Evolutionary conservation across 768 basidiomycete genomes (phyloP), one percentile per base, ranked within the genome.

Genomic region (Pulveroboletus ravenelii): DNA sequence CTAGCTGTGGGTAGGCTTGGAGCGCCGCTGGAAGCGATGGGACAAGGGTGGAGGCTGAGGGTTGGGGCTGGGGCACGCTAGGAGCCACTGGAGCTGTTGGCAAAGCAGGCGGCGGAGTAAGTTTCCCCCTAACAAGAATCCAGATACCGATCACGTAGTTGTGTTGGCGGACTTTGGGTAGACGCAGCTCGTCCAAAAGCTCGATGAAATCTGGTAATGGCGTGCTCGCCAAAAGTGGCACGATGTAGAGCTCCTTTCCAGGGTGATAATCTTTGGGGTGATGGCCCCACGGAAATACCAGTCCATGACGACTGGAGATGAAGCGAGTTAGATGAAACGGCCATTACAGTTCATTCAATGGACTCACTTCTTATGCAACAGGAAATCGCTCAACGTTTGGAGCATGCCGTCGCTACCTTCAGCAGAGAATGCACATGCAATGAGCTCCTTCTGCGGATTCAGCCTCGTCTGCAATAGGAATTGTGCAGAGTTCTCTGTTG

Each of bases 171-270:
- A 70, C 62, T 58, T 78, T 81, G 13, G 89, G 87, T 2, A 95
- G 65, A 50, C 74, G 75, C 41, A 92, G 74, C 25, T 87, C 76
- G 57, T 94, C 92, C 41, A 93, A 67, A 2, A 94, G 73, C 59
- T 93, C 89, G 56, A 94, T 77, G 59, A 83, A 94, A 51, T 94
- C 93, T 1, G 93, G 93, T 2, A 93, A 69, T 0, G 83, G 74
- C 44, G 85, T 78, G 27, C 69, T 74, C 20, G 85, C 74, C 18
- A 76, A 72, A 14, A 95, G 69, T 2, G 93, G 93, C 15, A 94
- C 78, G 57, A 94, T 79, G 60, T 95, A 95, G 32, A 94, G 70
- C 63, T 95, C 93, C 49, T 87, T 85, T 31, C 91, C 92, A 36
- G 87, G 86, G 49, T 80, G 76, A 60, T 79, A 70, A 10, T 90